phyloP scores from a whole-genome alignment of 1,284 basidiomycete species.

The Trametes sp. region DNA sequence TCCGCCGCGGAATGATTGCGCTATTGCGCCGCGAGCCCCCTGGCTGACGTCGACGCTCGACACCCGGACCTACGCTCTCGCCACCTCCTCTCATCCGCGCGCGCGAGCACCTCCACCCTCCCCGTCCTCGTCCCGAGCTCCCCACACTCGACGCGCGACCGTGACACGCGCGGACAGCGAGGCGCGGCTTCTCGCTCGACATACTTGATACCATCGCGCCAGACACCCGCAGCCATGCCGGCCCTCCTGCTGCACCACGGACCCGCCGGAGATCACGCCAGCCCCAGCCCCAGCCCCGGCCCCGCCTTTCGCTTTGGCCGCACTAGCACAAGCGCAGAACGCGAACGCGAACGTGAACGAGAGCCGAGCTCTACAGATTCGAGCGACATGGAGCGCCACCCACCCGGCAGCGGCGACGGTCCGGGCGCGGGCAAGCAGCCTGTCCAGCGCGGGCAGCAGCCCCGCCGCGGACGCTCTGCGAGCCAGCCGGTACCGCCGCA shows the following conservation, averaged over 20 bases:
- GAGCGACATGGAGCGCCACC: slow-evolving; percentile 22
- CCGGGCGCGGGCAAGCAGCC: slow-evolving; percentile 14
- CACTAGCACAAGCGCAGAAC: slow-evolving; percentile 1
- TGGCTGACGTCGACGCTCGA: slow-evolving; percentile 25
- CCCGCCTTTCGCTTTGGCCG: not conserved
- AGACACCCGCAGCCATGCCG: slow-evolving; percentile 4
- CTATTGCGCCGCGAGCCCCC: slow-evolving; percentile 21
- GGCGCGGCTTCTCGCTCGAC: slow-evolving; percentile 17
- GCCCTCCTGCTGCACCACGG: slow-evolving; percentile 20
- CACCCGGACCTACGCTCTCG: slow-evolving; percentile 21
- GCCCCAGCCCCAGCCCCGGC: not conserved
- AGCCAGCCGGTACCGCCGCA: slow-evolving; percentile 33
- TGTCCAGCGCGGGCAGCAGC: slow-evolving; percentile 11
- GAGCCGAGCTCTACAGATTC: slow-evolving; percentile 7
- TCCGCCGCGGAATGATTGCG: slow-evolving; percentile 14
- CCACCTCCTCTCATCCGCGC: not conserved
- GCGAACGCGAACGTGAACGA: too few relatives aligned
- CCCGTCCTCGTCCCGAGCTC: not conserved
- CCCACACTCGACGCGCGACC: not conserved
- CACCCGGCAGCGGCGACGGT: slow-evolving; percentile 14
- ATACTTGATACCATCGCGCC: slow-evolving; percentile 5
- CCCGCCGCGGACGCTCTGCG: slow-evolving; percentile 32
- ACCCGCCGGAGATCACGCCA: slow-evolving; percentile 3
- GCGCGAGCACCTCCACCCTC: not conserved
- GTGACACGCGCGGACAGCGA: slow-evolving; percentile 19